Evolutionary conservation across 2,329 filamentous ascomycete species (phyloP).

Genomic region (Aspergillus oerlinghausenensis): DNA sequence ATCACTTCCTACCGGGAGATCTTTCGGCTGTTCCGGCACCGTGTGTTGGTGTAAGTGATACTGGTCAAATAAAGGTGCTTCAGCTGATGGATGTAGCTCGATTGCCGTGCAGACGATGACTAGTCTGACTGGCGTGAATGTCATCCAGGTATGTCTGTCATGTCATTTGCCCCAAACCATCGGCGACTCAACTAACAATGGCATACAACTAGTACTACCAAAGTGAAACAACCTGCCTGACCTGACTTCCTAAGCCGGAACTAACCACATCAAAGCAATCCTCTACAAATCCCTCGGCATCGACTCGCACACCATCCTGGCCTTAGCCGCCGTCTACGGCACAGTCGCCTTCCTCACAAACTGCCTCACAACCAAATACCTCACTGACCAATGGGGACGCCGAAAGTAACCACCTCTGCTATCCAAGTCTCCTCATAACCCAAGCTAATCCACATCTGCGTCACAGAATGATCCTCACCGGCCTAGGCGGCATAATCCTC

Average conservation of each 20-base stretch:
- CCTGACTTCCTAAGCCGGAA: constrained; percentile 12
- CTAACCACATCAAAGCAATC: constrained; percentile 41
- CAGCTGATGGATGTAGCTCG: constrained; percentile 29
- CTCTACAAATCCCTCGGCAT: constrained; percentile 54
- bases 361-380: constrained; percentile 47
- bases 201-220: constrained; percentile 25
- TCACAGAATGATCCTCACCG: constrained; percentile 51
- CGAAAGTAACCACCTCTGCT: constrained; percentile 40
- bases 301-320: constrained; percentile 46
- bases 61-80: background rate
- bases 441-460: background rate
- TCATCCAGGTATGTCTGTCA: constrained; percentile 43
- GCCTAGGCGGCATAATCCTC: constrained; percentile 49
- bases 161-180: too few relatives aligned
- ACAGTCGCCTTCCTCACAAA: constrained; percentile 51
- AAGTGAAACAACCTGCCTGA: constrained; percentile 19
- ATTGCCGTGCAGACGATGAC: constrained; percentile 57
- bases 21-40: constrained; percentile 48
- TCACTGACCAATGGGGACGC: constrained; percentile 57
- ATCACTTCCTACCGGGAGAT: constrained; percentile 51
- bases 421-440: background rate
- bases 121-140: constrained; percentile 53
- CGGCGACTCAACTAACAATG: background rate
- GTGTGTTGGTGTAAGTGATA: constrained; percentile 44
- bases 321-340: constrained; percentile 52